phyloP scores from a whole-genome alignment of 306 rosid species.

The Glycine soja region DNA sequence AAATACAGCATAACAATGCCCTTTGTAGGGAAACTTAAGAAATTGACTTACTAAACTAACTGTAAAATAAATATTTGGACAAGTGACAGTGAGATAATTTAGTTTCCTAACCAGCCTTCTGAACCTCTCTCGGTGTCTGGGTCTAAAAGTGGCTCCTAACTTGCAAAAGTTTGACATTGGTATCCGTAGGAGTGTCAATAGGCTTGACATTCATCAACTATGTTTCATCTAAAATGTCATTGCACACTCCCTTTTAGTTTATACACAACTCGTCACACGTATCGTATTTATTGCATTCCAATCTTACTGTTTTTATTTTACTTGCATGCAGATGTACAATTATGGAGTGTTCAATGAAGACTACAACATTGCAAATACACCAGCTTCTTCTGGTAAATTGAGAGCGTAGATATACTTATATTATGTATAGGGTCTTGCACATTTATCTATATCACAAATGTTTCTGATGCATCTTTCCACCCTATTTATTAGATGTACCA shows the following conservation, averaged over 20 bases:
- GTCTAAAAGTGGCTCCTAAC: not conserved
- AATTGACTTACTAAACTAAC: not conserved
- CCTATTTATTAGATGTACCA: constrained; percentile 56
- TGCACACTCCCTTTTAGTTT: not conserved
- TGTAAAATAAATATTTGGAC: not conserved
- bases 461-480: constrained; percentile 24
- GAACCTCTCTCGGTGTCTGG: not conserved
- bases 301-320: constrained; percentile 10
- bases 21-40: not conserved
- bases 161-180: not conserved
- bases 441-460: not conserved
- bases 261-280: not conserved
- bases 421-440: not conserved
- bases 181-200: not conserved
- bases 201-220: not conserved
- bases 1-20: not conserved
- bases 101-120: not conserved
- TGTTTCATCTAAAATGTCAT: not conserved
- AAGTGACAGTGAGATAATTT: not conserved
- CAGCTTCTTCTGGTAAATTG: constrained; percentile 76
- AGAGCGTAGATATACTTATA: constrained; percentile 16
- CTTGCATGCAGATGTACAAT: constrained; percentile 72
- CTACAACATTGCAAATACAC: constrained; percentile 88
- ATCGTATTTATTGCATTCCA: constrained; percentile 12
- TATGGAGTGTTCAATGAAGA: constrained; percentile 81